Evolutionary conservation across 2,329 filamentous ascomycete genomes (phyloP).

Genomic region (Arachnopeziza araneosa): DNA sequence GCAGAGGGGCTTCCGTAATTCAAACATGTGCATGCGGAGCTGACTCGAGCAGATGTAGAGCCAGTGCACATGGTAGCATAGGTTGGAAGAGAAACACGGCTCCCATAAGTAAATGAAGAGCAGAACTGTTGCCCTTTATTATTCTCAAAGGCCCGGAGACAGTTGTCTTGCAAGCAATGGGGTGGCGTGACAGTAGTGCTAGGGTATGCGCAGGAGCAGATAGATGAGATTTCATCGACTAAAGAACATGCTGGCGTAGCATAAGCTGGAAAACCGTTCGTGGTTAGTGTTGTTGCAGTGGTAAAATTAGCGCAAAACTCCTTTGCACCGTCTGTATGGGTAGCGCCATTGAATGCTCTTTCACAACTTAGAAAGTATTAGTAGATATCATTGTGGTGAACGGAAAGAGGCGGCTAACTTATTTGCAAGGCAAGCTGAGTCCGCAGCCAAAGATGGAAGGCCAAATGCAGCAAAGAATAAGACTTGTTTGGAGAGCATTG

Average conservation of each 20-base stretch:
- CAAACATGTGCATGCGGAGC: conserved; percentile 8
- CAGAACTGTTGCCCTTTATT: conserved; percentile 4
- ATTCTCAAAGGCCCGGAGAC: conserved; percentile 11
- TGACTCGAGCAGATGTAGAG: not conserved
- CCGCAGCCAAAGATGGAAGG: not conserved
- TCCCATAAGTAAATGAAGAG: not conserved
- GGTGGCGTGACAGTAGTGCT: not conserved
- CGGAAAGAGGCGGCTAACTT: not conserved
- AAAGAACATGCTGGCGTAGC: conserved; percentile 5
- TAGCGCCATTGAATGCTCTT: conserved; percentile 17
- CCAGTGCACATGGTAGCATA: conserved; percentile 2
- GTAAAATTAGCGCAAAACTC: conserved; percentile 16
- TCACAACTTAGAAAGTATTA: conserved; percentile 9
- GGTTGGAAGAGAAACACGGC: not conserved
- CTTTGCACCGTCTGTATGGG: conserved; percentile 3
- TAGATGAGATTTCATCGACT: conserved; percentile 12
- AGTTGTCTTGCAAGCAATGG: conserved; percentile 10
- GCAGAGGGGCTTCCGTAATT: not conserved
- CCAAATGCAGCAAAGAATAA: not conserved
- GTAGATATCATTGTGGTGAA: not conserved
- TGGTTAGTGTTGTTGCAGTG: conserved; percentile 8
- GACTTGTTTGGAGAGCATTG: not conserved
- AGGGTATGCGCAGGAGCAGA: conserved; percentile 17
- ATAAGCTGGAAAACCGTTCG: conserved; percentile 11
- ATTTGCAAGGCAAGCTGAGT: not conserved